A percentile compares a stretch with the other conserved stretches of the same genome.
Evolutionary conservation across 768 basidiomycete species (phyloP).

Genomic region (Termitomyces sp.): DNA sequence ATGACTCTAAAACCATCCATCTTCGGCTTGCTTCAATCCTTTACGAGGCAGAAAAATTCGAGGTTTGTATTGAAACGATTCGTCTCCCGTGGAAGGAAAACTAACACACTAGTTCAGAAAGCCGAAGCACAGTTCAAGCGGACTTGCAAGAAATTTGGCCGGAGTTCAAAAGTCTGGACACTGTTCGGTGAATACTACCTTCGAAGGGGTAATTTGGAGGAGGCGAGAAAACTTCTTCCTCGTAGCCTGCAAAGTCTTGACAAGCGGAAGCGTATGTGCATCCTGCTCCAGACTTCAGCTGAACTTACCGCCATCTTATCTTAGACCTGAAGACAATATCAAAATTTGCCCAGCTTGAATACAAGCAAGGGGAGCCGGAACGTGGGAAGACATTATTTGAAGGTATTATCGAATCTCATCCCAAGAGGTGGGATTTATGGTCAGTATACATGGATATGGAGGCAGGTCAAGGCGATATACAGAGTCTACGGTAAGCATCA

Average conservation of each 20-base stretch:
- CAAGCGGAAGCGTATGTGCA: slow-evolving; percentile 82
- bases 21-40: slow-evolving; percentile 81
- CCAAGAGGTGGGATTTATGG: slow-evolving; percentile 95
- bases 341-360: slow-evolving; percentile 92
- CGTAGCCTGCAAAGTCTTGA: slow-evolving; percentile 87
- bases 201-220: slow-evolving; percentile 64
- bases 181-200: slow-evolving; percentile 81
- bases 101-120: slow-evolving; percentile 42
- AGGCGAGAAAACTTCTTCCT: slow-evolving; percentile 80
- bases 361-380: slow-evolving; percentile 90
- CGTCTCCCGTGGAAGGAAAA: neutral
- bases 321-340: slow-evolving; percentile 93
- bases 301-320: neutral
- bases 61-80: slow-evolving; percentile 31
- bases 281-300: neutral
- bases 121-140: slow-evolving; percentile 90
- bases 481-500: slow-evolving; percentile 58
- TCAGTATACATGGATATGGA: slow-evolving; percentile 97
- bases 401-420: slow-evolving; percentile 92
- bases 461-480: slow-evolving; percentile 71
- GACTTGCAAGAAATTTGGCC: slow-evolving; percentile 91
- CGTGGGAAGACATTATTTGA: slow-evolving; percentile 95
- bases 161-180: slow-evolving; percentile 93
- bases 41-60: slow-evolving; percentile 74
- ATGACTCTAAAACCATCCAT: slow-evolving; percentile 90